Base-by-base conservation (phyloP, 352 stramenopile species). In the Lagenidium giganteum region DNA sequence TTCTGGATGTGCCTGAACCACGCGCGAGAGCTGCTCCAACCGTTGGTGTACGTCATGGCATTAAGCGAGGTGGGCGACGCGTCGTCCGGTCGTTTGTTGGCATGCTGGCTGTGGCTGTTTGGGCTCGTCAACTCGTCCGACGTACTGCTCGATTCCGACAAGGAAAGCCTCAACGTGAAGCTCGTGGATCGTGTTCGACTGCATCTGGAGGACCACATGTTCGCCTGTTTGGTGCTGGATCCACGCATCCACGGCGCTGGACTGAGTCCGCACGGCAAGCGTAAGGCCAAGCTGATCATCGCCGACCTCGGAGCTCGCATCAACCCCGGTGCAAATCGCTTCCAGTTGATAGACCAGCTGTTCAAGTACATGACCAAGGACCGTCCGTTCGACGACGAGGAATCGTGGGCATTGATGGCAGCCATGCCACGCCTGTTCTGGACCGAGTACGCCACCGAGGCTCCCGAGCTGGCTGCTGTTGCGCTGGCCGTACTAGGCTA, bases 361-460 rank as follows among this genome's bases (percentile, higher is more conserved):
- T 42, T 67, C 39, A 62, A 71, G 49, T 76, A 57, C 17, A 29
- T 76, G 21, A 64, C 55, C 35, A 38, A 50, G 13, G 44, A 71
- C 37, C 44, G 40, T 4, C 64, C 64, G 13, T 76, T 76, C 30
- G 57, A 76, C 31, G 64, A 76, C 28, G 51, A 61, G 12, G 49
- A 55, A 16, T 70, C 64, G 20, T 76, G 61, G 64, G 25, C 46
- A 16, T 67, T 65, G 49, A 69, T 76, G 61, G 53, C 51, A 27
- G 54, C 43, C 16, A 58, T 70, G 22, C 64, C 64, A 5, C 36
- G 64, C n/a, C 48, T 76, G 5, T 76, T 76, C 30, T 76, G 64
- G 64, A 47, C 71, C 9, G 64, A 76, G 36, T 76, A 59, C 36
- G 33, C 46, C 12, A 23, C 34, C 4, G 64, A 76, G 34, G 48